Percentiles rank a stretch among this genome's conserved stretches.
Evolutionary conservation across 208 protist species (phyloP).

Genomic region (Cochliopodium minus): DNA sequence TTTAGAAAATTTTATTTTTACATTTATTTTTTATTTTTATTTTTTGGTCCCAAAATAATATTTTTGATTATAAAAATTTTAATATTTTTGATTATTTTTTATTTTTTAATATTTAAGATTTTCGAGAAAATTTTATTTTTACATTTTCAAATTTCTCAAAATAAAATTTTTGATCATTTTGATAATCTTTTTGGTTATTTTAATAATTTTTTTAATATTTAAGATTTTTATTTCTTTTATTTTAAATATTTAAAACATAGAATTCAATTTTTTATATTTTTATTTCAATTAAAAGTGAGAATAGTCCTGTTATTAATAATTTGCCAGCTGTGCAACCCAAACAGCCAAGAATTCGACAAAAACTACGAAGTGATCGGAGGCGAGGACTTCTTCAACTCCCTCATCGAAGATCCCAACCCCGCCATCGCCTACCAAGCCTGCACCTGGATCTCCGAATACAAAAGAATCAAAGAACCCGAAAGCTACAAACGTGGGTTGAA

Average conservation of each 20-base stretch:
- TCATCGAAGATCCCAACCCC: too few relatives aligned
- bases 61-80: neutral
- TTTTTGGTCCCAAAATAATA: neutral
- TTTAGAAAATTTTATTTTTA: neutral
- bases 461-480: too few relatives aligned
- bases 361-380: too few relatives aligned
- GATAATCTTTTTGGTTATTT: conserved; percentile 14
- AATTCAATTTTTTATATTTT: conserved; percentile 5
- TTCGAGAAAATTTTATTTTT: conserved; percentile 14
- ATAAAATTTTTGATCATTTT: conserved; percentile 18
- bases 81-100: neutral
- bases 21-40: conserved; percentile 1
- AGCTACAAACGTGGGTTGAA: too few relatives aligned
- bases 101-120: conserved; percentile 2
- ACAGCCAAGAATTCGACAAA: too few relatives aligned
- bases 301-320: too few relatives aligned
- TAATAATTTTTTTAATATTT: conserved; percentile 14
- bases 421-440: too few relatives aligned
- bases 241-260: too few relatives aligned
- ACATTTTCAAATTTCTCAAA: conserved; percentile 17
- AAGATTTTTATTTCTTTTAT: conserved; percentile 12
- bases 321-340: too few relatives aligned
- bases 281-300: too few relatives aligned
- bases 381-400: too few relatives aligned
- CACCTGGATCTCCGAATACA: too few relatives aligned